phyloP scores from a whole-genome alignment of 2,329 filamentous ascomycete species.

The Orbilia ellipsospora region DNA sequence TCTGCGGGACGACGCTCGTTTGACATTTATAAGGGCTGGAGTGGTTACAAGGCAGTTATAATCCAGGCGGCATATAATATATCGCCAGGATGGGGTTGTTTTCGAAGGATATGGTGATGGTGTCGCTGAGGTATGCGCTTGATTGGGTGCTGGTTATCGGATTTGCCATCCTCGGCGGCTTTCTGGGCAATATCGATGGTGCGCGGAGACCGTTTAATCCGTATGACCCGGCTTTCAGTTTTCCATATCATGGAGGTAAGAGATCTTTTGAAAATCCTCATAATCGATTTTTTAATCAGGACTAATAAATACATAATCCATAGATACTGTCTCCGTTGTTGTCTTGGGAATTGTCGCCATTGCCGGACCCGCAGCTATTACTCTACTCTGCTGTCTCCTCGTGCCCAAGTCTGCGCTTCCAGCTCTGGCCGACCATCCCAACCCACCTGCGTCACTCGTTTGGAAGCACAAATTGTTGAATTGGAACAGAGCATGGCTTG shows the following conservation, averaged over 20 bases:
- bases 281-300: not conserved
- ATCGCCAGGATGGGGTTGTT: slow-evolving; percentile 20
- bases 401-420: slow-evolving; percentile 42
- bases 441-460: slow-evolving; percentile 71
- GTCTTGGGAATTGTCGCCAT: slow-evolving; percentile 35
- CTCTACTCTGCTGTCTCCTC: slow-evolving; percentile 38
- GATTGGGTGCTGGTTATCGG: slow-evolving; percentile 50
- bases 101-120: slow-evolving; percentile 33
- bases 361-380: slow-evolving; percentile 34
- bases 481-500: slow-evolving; percentile 85
- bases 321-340: slow-evolving; percentile 45
- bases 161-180: slow-evolving; percentile 20
- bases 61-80: not conserved
- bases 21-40: not conserved
- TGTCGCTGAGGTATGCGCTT: slow-evolving; percentile 45
- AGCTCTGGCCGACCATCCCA: slow-evolving; percentile 30
- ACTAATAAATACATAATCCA: not conserved
- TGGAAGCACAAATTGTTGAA: slow-evolving; percentile 92
- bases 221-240: slow-evolving; percentile 51
- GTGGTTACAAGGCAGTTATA: not conserved
- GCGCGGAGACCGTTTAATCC: slow-evolving; percentile 52
- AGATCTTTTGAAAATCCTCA: not conserved
- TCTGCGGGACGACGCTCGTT: slow-evolving; percentile 4
- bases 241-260: slow-evolving; percentile 52
- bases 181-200: slow-evolving; percentile 46